Evolutionary conservation across 495 filamentous ascomycete species (phyloP).

Genomic region (Friedmanniomyces endolithicus): DNA sequence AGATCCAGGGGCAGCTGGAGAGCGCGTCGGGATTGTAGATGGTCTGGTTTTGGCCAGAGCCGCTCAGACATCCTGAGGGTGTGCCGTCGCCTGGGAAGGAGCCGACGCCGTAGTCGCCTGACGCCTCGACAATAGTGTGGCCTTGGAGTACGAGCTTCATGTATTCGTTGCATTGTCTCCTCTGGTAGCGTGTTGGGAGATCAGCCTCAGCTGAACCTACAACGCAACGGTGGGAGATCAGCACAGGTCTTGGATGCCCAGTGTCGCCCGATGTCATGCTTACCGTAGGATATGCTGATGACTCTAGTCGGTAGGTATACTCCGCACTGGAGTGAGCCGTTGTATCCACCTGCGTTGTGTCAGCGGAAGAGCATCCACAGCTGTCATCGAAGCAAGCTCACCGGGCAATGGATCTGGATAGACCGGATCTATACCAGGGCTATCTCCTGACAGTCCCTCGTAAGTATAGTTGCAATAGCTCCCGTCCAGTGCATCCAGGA

Average conservation of each 20-base stretch:
- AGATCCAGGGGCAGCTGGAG: constrained; percentile 11
- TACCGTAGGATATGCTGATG: constrained; percentile 12
- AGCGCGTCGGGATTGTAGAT: constrained; percentile 17
- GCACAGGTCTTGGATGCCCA: not conserved
- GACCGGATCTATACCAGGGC: constrained; percentile 5
- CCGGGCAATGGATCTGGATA: constrained; percentile 14
- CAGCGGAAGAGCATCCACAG: not conserved
- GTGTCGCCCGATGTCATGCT: not conserved
- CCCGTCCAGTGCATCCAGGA: constrained; percentile 17
- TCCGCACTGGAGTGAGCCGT: constrained; percentile 13
- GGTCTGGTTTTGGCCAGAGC: constrained; percentile 10
- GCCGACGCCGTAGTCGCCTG: constrained; percentile 20
- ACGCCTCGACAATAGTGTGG: constrained; percentile 14
- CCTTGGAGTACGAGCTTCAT: constrained; percentile 24
- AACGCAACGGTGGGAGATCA: not conserved
- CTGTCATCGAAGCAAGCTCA: not conserved
- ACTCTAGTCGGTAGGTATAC: constrained; percentile 10
- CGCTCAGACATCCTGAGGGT: constrained; percentile 5
- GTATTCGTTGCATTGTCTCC: constrained; percentile 21
- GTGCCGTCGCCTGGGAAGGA: constrained; percentile 3
- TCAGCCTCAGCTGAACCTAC: constrained; percentile 8
- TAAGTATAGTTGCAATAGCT: constrained; percentile 12
- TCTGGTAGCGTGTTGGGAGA: constrained; percentile 4
- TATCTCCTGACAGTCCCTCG: constrained; percentile 7
- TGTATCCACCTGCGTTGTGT: constrained; percentile 11